These are phyloP conservation scores for Penicillium riverlandense DNA, from an alignment of 495 filamentous ascomycete species.

Conservation along the genomic window DNA sequence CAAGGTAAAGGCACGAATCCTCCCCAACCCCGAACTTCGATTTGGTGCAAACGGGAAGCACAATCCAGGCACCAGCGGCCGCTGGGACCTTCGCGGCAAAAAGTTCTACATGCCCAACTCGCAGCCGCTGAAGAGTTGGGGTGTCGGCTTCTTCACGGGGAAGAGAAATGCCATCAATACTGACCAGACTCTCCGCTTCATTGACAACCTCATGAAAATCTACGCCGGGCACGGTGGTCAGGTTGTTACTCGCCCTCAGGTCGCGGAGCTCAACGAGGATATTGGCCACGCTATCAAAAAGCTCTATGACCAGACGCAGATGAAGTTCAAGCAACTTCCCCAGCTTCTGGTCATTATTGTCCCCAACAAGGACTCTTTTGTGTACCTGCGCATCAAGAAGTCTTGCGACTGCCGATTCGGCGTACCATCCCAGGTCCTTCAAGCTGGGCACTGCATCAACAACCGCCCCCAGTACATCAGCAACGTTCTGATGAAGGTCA, in stretches of 20 bases:
- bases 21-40: conserved; percentile 60
- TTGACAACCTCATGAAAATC: conserved; percentile 48
- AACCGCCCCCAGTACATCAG: conserved; percentile 69
- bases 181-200: conserved; percentile 47
- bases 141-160: conserved; percentile 49
- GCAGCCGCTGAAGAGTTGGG: conserved; percentile 60
- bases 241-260: conserved; percentile 32
- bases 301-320: conserved; percentile 43
- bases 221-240: conserved; percentile 69
- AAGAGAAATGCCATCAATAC: conserved; percentile 30
- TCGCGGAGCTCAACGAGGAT: conserved; percentile 30
- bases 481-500: conserved; percentile 91
- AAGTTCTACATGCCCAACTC: conserved; percentile 61
- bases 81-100: conserved; percentile 80
- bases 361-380: conserved; percentile 51
- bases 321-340: conserved; percentile 35
- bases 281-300: conserved; percentile 45
- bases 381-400: conserved; percentile 77
- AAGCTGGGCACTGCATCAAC: conserved; percentile 52
- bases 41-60: conserved; percentile 46
- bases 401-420: conserved; percentile 74
- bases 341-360: conserved; percentile 70
- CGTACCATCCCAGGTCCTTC: conserved; percentile 66
- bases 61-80: conserved; percentile 54
- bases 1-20: conserved; percentile 59